phyloP scores from a whole-genome alignment of 331 rosid genomes.

The Quercus tomentella region DNA sequence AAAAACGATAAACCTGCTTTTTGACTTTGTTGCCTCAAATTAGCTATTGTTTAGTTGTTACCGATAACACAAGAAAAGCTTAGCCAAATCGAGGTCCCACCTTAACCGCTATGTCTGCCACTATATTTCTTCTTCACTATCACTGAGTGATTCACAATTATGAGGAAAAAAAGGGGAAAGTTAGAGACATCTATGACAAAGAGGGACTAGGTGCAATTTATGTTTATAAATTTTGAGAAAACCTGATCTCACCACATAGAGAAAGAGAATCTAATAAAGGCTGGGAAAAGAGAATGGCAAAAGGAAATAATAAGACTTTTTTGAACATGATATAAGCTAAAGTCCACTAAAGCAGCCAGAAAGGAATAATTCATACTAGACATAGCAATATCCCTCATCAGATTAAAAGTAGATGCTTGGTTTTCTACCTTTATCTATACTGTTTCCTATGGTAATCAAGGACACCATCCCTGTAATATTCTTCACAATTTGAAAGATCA shows the following conservation, averaged over 20 bases:
- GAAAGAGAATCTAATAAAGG: background rate
- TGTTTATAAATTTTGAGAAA: background rate
- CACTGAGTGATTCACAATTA: background rate
- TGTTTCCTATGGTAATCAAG: background rate
- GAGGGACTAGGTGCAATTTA: background rate
- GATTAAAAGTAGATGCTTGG: slow-evolving; percentile 16
- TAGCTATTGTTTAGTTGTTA: background rate
- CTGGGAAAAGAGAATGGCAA: background rate
- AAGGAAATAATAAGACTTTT: background rate
- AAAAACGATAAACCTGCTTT: background rate
- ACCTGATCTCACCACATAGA: background rate
- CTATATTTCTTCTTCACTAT: background rate
- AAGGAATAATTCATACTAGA: background rate
- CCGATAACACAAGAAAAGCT: background rate
- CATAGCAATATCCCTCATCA: background rate
- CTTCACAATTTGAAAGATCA: background rate
- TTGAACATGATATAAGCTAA: slow-evolving; percentile 2
- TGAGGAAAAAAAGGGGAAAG: background rate
- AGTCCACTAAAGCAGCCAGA: background rate
- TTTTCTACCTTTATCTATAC: background rate
- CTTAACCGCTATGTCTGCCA: slow-evolving; percentile 12
- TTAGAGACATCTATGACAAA: background rate
- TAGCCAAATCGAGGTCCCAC: slow-evolving; percentile 15
- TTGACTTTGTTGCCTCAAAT: slow-evolving; percentile 14
- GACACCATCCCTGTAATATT: background rate